phyloP scores from a whole-genome alignment of 495 filamentous ascomycete species.

The Xylaria longipes region DNA sequence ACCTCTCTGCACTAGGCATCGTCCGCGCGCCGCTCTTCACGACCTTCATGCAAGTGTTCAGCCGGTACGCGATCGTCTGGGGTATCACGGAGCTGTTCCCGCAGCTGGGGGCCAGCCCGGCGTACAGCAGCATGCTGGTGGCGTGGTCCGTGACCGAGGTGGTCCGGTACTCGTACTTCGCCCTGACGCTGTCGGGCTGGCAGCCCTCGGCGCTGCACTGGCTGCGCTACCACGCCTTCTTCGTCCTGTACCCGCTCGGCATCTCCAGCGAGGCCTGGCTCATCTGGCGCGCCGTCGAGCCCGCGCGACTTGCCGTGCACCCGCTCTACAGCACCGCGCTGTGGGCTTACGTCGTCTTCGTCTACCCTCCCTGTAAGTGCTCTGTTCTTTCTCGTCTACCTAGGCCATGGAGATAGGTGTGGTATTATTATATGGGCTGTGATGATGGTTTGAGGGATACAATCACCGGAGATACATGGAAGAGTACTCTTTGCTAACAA shows the following conservation, averaged over 20 bases:
- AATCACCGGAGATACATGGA: background rate
- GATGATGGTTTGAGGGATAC: background rate
- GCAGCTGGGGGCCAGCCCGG: slow-evolving; percentile 51
- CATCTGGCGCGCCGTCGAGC: slow-evolving; percentile 71
- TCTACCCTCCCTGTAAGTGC: slow-evolving; percentile 81
- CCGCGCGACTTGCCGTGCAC: slow-evolving; percentile 57
- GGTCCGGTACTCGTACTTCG: slow-evolving; percentile 88
- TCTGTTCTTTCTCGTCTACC: slow-evolving; percentile 9
- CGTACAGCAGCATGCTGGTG: slow-evolving; percentile 73
- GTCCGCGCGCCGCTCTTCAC: slow-evolving; percentile 85
- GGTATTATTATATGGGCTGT: background rate
- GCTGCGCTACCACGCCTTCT: slow-evolving; percentile 94
- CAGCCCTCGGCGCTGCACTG: slow-evolving; percentile 71
- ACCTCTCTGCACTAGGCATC: slow-evolving; percentile 57
- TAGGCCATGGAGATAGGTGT: background rate
- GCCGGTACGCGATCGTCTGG: slow-evolving; percentile 85
- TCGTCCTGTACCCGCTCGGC: slow-evolving; percentile 88
- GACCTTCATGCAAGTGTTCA: slow-evolving; percentile 86
- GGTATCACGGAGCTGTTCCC: slow-evolving; percentile 73
- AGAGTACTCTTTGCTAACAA: background rate
- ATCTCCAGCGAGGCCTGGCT: slow-evolving; percentile 85
- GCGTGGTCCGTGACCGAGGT: slow-evolving; percentile 90
- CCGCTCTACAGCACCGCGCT: slow-evolving; percentile 55
- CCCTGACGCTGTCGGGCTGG: slow-evolving; percentile 66
- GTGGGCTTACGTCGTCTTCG: slow-evolving; percentile 59